Percentiles rank a stretch among this genome's conserved stretches.
Conservation (phyloP, 192 early-diverging fungal genomes). For the Lobosporangium transversale region DNA sequence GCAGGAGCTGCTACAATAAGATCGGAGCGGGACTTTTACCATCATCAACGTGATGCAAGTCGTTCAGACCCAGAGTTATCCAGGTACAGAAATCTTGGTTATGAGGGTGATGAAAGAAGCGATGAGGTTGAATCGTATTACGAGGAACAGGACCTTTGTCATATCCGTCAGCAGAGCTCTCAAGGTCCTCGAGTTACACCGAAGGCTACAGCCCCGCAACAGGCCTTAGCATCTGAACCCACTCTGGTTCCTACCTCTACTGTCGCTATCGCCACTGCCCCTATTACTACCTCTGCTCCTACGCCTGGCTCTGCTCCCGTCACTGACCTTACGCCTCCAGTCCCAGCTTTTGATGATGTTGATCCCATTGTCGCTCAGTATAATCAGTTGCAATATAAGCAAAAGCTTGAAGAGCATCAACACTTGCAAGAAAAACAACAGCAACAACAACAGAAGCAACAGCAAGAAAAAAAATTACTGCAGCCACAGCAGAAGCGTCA, state of each 20-base stretch:
- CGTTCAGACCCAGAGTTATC: slow-evolving; percentile 40
- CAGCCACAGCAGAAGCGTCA: not conserved
- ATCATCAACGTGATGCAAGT: slow-evolving; percentile 42
- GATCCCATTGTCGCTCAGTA: slow-evolving; percentile 45
- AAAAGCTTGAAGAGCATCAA: slow-evolving; percentile 11
- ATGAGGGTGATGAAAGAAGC: slow-evolving; percentile 13
- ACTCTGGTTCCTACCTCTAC: too few species aligned
- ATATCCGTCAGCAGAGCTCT: not conserved
- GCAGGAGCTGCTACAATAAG: too few species aligned
- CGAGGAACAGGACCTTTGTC: not conserved
- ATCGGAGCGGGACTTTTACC: too few species aligned
- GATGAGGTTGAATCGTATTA: not conserved
- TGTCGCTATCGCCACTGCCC: too few species aligned
- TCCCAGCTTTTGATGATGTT: not conserved
- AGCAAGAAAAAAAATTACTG: slow-evolving; percentile 6
- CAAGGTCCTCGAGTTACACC: not conserved
- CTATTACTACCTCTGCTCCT: too few species aligned
- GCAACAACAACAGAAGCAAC: slow-evolving; percentile 9
- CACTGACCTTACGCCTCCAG: slow-evolving; percentile 4
- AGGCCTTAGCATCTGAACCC: too few species aligned
- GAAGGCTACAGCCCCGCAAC: too few species aligned
- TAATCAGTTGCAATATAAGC: slow-evolving; percentile 24
- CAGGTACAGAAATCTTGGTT: slow-evolving; percentile 14
- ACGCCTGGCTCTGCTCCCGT: not conserved
- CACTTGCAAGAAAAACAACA: slow-evolving; percentile 17